Percentiles rank a stretch among this genome's conserved stretches.
These are phyloP conservation scores for Kappamyces sp. DNA, from an alignment of 192 early-diverging fungal species.

Conservation along the genomic window DNA sequence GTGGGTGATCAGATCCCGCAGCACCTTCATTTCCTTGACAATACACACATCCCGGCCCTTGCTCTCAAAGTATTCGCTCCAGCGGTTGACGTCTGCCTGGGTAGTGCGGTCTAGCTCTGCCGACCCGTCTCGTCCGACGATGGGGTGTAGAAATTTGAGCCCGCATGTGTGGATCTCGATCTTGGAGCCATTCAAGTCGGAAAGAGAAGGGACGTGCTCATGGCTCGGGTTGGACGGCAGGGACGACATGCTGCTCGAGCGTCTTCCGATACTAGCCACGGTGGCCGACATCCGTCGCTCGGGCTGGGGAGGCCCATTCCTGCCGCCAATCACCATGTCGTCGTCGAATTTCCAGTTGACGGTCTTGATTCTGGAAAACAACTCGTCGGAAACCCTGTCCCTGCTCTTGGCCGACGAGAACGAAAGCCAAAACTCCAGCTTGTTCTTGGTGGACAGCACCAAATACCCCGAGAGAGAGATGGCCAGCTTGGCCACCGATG, in stretches of 20 bases:
- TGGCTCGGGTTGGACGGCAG: neutral
- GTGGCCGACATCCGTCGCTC: neutral
- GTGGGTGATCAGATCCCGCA: conserved; percentile 42
- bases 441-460: conserved; percentile 37
- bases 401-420: conserved; percentile 31
- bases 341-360: conserved; percentile 46
- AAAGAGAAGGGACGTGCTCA: too few relatives aligned
- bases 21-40: conserved; percentile 33
- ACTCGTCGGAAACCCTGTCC: conserved; percentile 31
- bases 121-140: conserved; percentile 5
- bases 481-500: conserved; percentile 27
- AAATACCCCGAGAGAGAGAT: conserved; percentile 41
- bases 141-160: conserved; percentile 31
- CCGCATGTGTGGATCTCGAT: conserved; percentile 27
- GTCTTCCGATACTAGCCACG: neutral
- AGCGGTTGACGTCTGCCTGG: conserved; percentile 17
- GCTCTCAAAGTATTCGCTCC: conserved; percentile 44
- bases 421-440: conserved; percentile 36
- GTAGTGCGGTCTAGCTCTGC: conserved; percentile 1
- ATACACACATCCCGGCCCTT: conserved; percentile 48
- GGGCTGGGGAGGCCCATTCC: conserved; percentile 21
- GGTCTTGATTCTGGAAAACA: conserved; percentile 36
- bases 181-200: conserved; percentile 2
- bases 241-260: neutral
- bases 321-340: conserved; percentile 34